Evolutionary conservation across 495 filamentous ascomycete genomes (phyloP).

Genomic region (Penicillium macrosclerotiorum): DNA sequence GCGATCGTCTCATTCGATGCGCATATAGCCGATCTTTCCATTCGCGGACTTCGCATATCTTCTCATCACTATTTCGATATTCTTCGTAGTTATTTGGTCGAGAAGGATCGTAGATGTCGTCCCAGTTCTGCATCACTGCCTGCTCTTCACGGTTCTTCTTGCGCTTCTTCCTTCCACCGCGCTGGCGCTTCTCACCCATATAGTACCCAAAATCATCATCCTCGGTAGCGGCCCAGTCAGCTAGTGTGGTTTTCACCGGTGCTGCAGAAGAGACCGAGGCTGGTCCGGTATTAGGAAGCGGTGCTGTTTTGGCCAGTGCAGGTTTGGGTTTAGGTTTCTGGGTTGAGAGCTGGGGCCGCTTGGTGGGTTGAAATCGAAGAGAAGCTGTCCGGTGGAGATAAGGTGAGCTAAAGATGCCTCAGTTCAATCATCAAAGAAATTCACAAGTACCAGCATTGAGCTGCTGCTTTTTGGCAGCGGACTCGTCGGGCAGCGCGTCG

Average conservation of each 20-base stretch:
- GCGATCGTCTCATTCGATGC: constrained; percentile 57
- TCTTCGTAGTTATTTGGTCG: constrained; percentile 84
- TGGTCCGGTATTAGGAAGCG: constrained; percentile 24
- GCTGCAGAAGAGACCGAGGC: constrained; percentile 22
- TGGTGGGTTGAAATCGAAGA: constrained; percentile 85
- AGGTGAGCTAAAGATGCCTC: constrained; percentile 48
- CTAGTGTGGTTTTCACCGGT: constrained; percentile 63
- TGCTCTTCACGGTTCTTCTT: constrained; percentile 72
- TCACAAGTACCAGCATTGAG: constrained; percentile 68
- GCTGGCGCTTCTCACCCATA: constrained; percentile 61
- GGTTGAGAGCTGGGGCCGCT: constrained; percentile 64
- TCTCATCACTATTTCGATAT: constrained; percentile 83
- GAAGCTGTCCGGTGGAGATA: constrained; percentile 52
- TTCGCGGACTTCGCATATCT: constrained; percentile 72
- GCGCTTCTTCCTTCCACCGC: constrained; percentile 83
- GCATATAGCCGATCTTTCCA: constrained; percentile 87
- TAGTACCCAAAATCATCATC: constrained; percentile 72
- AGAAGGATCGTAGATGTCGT: constrained; percentile 87
- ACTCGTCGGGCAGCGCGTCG: constrained; percentile 51
- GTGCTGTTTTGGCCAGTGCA: constrained; percentile 39
- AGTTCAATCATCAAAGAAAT: constrained; percentile 19
- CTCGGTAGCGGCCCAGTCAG: constrained; percentile 79
- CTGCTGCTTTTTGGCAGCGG: constrained; percentile 65
- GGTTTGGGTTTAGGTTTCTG: constrained; percentile 70
- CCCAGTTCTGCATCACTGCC: constrained; percentile 73